These are phyloP conservation scores for Ophiostoma perfectum DNA, from an alignment of 2,329 filamentous ascomycete genomes.

Conservation along the genomic window DNA sequence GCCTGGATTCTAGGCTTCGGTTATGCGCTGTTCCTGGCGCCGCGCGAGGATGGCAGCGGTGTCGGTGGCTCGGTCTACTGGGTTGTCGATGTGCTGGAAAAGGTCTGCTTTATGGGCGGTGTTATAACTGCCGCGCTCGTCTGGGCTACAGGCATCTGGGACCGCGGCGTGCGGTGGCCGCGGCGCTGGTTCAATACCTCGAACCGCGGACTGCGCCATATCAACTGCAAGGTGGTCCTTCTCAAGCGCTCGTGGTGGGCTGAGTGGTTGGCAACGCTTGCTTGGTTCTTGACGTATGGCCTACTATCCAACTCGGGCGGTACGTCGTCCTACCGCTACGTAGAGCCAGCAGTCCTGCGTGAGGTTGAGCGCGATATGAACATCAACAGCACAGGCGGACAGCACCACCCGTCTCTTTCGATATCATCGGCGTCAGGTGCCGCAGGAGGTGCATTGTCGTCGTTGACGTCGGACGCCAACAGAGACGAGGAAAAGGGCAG, in stretches of 20 bases:
- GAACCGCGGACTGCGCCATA: constrained; percentile 81
- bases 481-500: constrained; percentile 25
- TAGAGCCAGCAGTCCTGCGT: constrained; percentile 59
- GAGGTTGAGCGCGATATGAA: constrained; percentile 57
- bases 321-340: constrained; percentile 64
- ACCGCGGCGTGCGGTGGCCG: constrained; percentile 90
- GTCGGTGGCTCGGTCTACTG: constrained; percentile 94
- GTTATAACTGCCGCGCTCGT: constrained; percentile 80
- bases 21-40: constrained; percentile 89
- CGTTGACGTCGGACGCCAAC: not conserved
- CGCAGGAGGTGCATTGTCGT: not conserved
- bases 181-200: constrained; percentile 82
- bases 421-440: not conserved
- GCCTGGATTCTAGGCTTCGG: constrained; percentile 80
- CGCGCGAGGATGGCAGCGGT: constrained; percentile 87
- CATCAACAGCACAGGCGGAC: constrained; percentile 36
- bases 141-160: constrained; percentile 95
- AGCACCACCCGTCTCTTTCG: constrained; percentile 36
- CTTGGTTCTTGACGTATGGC: constrained; percentile 73
- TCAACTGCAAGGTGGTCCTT: constrained; percentile 95
- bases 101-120: constrained; percentile 85
- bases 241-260: constrained; percentile 77
- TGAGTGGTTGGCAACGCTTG: constrained; percentile 66
- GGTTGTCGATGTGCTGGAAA: constrained; percentile 85
- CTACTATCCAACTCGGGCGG: constrained; percentile 62